Evolutionary conservation across 2,329 filamentous ascomycete species (phyloP), one percentile per base, ranked within the genome.

Genomic region (Graphilbum fragrans): DNA sequence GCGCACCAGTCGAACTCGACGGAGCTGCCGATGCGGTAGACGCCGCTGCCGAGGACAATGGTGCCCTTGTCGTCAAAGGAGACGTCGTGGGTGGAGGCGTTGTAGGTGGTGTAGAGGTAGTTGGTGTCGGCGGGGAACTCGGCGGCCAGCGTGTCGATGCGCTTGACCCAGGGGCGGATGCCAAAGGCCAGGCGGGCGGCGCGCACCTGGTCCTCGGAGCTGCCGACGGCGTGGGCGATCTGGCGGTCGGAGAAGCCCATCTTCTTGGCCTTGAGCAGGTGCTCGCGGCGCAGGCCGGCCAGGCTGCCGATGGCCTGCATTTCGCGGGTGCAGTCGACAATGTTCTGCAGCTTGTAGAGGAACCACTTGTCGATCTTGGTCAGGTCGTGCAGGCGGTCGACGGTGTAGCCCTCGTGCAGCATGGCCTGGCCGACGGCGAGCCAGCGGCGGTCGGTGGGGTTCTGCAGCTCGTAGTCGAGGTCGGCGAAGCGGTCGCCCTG

Each of bases 311-410:
- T 71, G 48, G 58, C 72, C 62, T 79, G 85, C 77, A 95, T 85
- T 20, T 72, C 60, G 64, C 87, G 90, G 57, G 80, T 80, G 53
- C 95, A 95, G 65, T 94, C 77, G 62, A 80, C 93, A 10, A 98
- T 69, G 22, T 82, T 81, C 75, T 94, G 94, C 44, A 98, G 78
- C 61, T 86, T 88, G 63, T 77, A 80, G 50, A 98, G 66, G 70
- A 96, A 98, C 92, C 92, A 98, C 63, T 93, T 94, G 67, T 96
- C 92, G 53, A 98, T 98, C 66, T 90, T 87, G 55, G 92, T 98
- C 68, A 96, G 73, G 60, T 95, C 85, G 87, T 87, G 95, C 58
- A 98, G 94, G 65, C 94, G 92, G 57, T 96, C 85, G 29, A 96
- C 88, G 4, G 78, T 82, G 65, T 96, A 98, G 25, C 90, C 92